phyloP scores from a whole-genome alignment of 2,329 filamentous ascomycete genomes.

The Pseudopyrenochaeta lycopersici region DNA sequence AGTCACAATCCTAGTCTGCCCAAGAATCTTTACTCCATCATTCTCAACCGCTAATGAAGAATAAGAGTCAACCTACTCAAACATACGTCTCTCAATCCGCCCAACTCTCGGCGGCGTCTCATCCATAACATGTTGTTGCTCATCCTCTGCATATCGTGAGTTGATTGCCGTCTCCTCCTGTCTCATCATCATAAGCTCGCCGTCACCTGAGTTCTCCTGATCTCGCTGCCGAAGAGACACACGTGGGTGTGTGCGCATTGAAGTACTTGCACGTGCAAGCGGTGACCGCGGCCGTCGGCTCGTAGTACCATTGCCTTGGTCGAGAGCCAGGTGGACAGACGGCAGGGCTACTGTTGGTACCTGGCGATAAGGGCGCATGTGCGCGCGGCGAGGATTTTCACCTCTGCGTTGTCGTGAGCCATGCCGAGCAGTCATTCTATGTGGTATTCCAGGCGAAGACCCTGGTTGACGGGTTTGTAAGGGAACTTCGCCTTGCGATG shows the following conservation, averaged over 20 bases:
- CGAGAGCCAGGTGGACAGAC: conserved; percentile 13
- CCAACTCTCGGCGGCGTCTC: conserved; percentile 49
- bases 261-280: neutral
- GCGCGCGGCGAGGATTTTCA: neutral
- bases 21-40: neutral
- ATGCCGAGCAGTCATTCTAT: conserved; percentile 8
- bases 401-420: conserved; percentile 6
- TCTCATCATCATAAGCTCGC: conserved; percentile 37
- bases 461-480: neutral
- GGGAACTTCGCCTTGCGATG: neutral
- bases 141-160: conserved; percentile 33
- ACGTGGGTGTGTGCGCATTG: conserved; percentile 17
- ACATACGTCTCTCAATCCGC: conserved; percentile 38
- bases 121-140: conserved; percentile 39
- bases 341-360: conserved; percentile 3
- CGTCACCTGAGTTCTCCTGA: conserved; percentile 46
- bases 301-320: conserved; percentile 18
- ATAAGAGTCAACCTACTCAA: neutral
- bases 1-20: neutral
- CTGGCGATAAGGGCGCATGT: conserved; percentile 4
- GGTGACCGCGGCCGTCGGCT: conserved; percentile 20
- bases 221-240: conserved; percentile 34
- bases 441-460: conserved; percentile 5
- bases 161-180: conserved; percentile 29
- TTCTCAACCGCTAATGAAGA: neutral